A percentile compares a stretch with the other conserved stretches of the same genome.
These are phyloP conservation scores for Ensete glaucum DNA, from an alignment of 176 grass and related monocot species.

Conservation along the genomic window DNA sequence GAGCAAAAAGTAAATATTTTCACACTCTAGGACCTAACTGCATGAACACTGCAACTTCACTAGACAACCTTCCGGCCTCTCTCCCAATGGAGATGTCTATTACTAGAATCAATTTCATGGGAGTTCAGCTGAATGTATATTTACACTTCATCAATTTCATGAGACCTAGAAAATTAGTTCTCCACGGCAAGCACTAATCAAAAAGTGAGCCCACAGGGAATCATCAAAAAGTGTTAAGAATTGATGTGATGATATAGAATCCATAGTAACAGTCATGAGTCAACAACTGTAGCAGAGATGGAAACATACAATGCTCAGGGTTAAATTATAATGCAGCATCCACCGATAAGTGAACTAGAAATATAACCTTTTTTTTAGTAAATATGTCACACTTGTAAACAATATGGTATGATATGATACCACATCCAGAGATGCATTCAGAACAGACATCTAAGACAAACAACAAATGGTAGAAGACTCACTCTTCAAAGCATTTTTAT, in stretches of 20 bases:
- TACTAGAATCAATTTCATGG: not conserved
- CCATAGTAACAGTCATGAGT: too few relatives aligned
- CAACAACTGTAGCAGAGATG: not conserved
- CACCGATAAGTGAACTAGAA: not conserved
- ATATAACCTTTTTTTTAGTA: not conserved
- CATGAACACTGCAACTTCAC: not conserved
- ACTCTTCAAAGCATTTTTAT: constrained; percentile 92
- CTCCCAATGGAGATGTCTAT: not conserved
- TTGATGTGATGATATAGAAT: too few relatives aligned
- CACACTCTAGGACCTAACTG: too few relatives aligned
- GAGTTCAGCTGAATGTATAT: too few relatives aligned
- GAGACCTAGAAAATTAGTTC: not conserved
- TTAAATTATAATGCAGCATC: not conserved
- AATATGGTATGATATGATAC: not conserved
- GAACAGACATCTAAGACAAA: not conserved
- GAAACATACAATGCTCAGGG: not conserved
- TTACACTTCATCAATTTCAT: too few relatives aligned
- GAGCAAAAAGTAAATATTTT: not conserved
- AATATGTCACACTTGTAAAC: not conserved
- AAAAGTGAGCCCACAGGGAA: too few relatives aligned
- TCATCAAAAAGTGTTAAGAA: too few relatives aligned
- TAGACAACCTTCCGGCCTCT: not conserved
- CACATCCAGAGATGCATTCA: not conserved
- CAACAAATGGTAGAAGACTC: constrained; percentile 17
- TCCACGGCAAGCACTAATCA: not conserved